Percentiles rank a stretch among this genome's conserved stretches.
Conservation (phyloP, 179 eudicot genomes). For the Spergularia azorica region DNA sequence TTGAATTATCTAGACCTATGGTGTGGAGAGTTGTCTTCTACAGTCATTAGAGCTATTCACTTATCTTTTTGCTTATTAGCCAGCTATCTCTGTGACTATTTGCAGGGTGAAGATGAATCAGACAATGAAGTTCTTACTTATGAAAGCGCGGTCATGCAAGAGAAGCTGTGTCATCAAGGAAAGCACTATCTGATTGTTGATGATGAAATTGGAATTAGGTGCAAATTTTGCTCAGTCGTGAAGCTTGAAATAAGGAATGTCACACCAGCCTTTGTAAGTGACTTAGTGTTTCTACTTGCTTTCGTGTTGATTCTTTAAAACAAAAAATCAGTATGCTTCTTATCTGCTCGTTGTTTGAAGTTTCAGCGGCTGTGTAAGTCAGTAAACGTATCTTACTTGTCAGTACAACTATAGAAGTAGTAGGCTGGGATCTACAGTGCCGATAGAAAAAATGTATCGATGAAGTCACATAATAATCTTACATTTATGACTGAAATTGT, state of each 20-base stretch:
- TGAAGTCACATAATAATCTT: no score
- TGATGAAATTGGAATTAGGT: slow-evolving; percentile 35
- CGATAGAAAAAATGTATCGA: no score
- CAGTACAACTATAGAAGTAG: no score
- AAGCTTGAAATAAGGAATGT: slow-evolving; percentile 30
- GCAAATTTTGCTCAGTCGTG: slow-evolving; percentile 33
- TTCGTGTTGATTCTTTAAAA: neutral
- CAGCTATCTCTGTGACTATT: neutral
- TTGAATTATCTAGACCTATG: neutral
- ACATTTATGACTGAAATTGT: no score
- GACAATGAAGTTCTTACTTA: slow-evolving; percentile 18
- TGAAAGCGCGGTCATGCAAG: slow-evolving; percentile 21
- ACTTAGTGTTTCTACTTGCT: neutral
- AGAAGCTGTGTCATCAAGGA: slow-evolving; percentile 34
- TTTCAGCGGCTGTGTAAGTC: no score
- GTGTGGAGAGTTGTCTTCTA: no score
- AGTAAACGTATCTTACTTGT: neutral
- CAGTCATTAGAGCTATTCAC: neutral
- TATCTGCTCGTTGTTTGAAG: no score
- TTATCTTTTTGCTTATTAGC: neutral
- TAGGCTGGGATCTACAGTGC: no score
- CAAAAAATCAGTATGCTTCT: no score
- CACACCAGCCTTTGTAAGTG: slow-evolving; percentile 39
- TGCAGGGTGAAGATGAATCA: slow-evolving; percentile 28
- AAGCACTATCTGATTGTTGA: slow-evolving; percentile 39